These are phyloP conservation scores for Jimgerdemannia flammicorona DNA, from an alignment of 192 early-diverging fungal genomes.

Conservation along the genomic window DNA sequence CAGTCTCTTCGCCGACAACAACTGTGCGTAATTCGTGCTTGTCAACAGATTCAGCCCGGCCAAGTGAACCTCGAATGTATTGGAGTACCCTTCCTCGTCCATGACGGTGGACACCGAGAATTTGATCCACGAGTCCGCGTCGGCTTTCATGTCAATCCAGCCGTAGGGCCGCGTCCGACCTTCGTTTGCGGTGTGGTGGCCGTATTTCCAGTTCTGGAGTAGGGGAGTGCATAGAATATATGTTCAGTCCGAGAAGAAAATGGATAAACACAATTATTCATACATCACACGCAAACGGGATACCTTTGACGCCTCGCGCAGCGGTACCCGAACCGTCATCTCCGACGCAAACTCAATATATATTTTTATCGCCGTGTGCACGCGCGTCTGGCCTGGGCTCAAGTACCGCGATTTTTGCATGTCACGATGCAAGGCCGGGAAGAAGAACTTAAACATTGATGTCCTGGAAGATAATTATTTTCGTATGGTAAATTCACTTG, in stretches of 20 bases:
- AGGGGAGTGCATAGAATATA: neutral
- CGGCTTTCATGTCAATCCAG: slow-evolving; percentile 65
- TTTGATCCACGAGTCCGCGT: slow-evolving; percentile 43
- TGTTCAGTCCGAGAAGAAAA: too few species aligned
- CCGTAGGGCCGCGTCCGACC: slow-evolving; percentile 53
- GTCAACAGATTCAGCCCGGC: slow-evolving; percentile 45
- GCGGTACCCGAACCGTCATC: slow-evolving; percentile 57
- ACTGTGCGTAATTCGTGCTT: slow-evolving; percentile 64
- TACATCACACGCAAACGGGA: neutral
- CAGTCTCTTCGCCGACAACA: slow-evolving; percentile 45
- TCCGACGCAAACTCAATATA: slow-evolving; percentile 57
- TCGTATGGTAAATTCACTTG: too few species aligned
- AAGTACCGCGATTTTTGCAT: slow-evolving; percentile 39
- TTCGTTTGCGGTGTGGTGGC: slow-evolving; percentile 20
- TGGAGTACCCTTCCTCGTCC: slow-evolving; percentile 50
- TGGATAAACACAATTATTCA: neutral
- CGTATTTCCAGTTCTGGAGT: slow-evolving; percentile 62
- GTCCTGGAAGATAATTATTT: slow-evolving; percentile 15
- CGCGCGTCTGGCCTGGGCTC: slow-evolving; percentile 50
- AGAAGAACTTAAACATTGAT: slow-evolving; percentile 66
- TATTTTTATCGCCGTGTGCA: slow-evolving; percentile 52
- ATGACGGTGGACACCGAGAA: slow-evolving; percentile 57
- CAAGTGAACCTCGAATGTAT: slow-evolving; percentile 43
- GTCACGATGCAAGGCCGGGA: slow-evolving; percentile 62
- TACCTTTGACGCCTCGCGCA: slow-evolving; percentile 71